Evolutionary conservation across 495 filamentous ascomycete species (phyloP), one percentile per base, ranked within the genome.

Genomic region (Lindgomyces ingoldianus): DNA sequence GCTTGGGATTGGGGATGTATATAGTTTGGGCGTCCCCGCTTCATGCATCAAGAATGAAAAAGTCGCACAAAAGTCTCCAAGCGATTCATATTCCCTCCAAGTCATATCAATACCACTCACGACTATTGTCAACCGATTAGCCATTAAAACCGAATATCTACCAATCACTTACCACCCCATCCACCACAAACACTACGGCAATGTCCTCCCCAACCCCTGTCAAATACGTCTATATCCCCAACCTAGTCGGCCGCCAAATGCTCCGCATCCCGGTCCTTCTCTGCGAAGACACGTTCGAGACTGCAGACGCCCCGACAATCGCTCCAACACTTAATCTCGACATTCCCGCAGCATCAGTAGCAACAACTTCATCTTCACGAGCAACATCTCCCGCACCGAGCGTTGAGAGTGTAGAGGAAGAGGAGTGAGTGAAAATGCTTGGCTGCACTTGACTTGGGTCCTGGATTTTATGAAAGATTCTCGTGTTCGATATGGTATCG

Each of bases 391-490:
- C 67, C 56, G 54, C 36, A 19, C 42, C 54, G 25, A 57, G 54
- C 25, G 3, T 57, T 22, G 58, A 44, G 30, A 61, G 58, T 22
- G 58, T 61, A 2, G 36, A 41, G 9, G 44, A 60, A 4, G 24
- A 36, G 1, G 11, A 90, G 73, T 81, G 83, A 89, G n/a, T 26
- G 25, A 26, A n/a, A n/a, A n/a, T n/a, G n/a, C n/a, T n/a, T n/a
- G n/a, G 2, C 18, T 24, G 46, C 18, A n/a, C 19, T n/a, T n/a
- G 44, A n/a, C 6, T 39, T 6, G 44, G 44, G 8, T 47, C 8
- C 44, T n/a, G 4, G 8, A 22, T 47, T 22, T 22, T n/a, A 47
- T 47, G 4, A 9, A 19, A 6, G 47, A 50, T 39, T 6, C 14
- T 6, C 33, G 6, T 14, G 33, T 39, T 39, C 14, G 33, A 39